Conservation (phyloP, 208 protist genomes). For the Naegleria fowleri region DNA sequence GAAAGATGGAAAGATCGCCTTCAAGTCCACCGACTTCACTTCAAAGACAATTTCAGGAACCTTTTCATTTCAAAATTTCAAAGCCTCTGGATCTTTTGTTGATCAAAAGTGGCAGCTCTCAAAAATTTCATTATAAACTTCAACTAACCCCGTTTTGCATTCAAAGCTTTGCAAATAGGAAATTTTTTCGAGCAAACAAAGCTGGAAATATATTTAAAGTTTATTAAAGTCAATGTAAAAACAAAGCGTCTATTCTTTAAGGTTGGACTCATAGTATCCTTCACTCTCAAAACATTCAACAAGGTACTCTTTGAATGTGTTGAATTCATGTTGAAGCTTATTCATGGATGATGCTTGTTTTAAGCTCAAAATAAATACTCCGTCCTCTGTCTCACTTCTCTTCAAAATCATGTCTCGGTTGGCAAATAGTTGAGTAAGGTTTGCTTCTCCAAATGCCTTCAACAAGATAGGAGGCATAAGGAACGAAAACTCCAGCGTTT, state of each 20-base stretch:
- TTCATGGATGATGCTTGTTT: neutral
- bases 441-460: neutral
- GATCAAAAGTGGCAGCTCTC: neutral
- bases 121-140: neutral
- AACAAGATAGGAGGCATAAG: neutral
- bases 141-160: no score
- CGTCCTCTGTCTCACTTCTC: neutral
- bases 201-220: no score
- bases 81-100: neutral
- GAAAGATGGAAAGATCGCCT: conserved; percentile 4
- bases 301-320: neutral
- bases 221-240: no score
- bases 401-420: neutral
- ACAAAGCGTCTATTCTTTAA: neutral
- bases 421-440: neutral
- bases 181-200: no score
- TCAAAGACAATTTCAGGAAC: neutral
- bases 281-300: neutral
- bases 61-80: neutral
- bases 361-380: neutral
- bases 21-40: neutral
- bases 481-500: neutral
- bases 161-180: no score
- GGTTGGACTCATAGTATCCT: neutral
- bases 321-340: conserved; percentile 18